Conservation (phyloP, 169 alveolate species). For the Besnoitia besnoiti region DNA sequence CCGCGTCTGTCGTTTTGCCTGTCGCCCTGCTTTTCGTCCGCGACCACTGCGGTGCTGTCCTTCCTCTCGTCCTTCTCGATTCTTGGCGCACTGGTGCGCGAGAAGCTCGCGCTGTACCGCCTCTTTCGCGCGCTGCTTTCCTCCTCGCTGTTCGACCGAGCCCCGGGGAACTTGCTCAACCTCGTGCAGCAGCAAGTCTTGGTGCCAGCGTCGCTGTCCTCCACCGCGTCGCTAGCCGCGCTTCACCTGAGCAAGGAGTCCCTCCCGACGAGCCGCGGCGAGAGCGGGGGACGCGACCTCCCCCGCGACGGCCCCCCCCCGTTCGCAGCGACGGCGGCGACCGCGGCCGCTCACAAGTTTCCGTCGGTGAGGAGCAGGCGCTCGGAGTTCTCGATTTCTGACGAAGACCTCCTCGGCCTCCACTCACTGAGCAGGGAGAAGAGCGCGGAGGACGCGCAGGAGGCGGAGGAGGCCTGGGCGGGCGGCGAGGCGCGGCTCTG, state of each 20-base stretch:
- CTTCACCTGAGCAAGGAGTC: not conserved
- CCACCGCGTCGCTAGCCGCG: not conserved
- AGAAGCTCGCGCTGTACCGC: not conserved
- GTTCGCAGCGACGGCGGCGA: too few relatives aligned
- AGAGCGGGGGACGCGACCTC: not conserved
- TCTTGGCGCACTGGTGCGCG: not conserved
- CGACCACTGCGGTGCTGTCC: not conserved
- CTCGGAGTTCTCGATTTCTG: too few relatives aligned
- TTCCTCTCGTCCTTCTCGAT: not conserved
- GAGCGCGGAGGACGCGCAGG: too few relatives aligned
- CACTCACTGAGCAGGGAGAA: too few relatives aligned
- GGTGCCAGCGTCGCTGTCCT: not conserved
- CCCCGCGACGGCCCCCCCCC: not conserved
- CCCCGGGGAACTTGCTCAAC: not conserved
- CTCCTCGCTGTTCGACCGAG: not conserved
- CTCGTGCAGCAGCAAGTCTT: not conserved
- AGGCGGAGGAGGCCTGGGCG: not conserved
- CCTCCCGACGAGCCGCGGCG: not conserved
- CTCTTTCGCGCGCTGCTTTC: not conserved
- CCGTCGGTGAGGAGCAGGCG: too few relatives aligned
- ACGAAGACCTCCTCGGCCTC: too few relatives aligned
- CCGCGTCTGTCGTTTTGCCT: not conserved
- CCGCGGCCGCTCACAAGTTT: too few relatives aligned
- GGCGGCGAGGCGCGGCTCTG: not conserved
- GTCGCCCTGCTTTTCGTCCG: not conserved